A percentile compares a stretch with the other conserved stretches of the same genome.
Evolutionary conservation across 805 yeast genomes (phyloP).

Genomic region (Barnettozyma pratensis): DNA sequence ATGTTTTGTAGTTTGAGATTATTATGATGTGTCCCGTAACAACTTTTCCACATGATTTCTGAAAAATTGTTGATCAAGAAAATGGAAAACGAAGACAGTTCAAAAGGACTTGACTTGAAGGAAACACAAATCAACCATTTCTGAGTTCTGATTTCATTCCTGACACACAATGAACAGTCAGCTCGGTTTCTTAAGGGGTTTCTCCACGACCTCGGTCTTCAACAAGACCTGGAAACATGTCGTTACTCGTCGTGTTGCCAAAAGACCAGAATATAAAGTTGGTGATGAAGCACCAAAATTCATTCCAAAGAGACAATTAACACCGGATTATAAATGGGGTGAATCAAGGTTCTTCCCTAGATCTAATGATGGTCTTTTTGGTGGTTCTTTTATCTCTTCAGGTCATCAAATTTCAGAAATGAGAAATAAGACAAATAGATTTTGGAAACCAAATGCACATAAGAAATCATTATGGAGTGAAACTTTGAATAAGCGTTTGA

Average conservation of each 20-base stretch:
- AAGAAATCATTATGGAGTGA: conserved; percentile 81
- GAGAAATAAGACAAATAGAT: conserved; percentile 63
- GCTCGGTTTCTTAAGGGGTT: conserved; percentile 16
- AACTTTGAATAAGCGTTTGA: conserved; percentile 48
- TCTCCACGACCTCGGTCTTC: conserved; percentile 12
- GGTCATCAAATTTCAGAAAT: conserved; percentile 78
- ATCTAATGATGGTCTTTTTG: conserved; percentile 83
- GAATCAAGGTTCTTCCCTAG: conserved; percentile 75
- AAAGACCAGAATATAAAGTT: conserved; percentile 37
- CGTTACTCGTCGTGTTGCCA: conserved; percentile 42
- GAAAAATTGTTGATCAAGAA: conserved; percentile 1
- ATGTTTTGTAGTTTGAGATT: background rate
- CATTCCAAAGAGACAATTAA: conserved; percentile 39
- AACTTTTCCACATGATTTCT: background rate
- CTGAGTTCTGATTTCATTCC: background rate
- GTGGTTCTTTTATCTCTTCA: conserved; percentile 75
- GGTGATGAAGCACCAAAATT: conserved; percentile 49
- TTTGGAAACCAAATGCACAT: conserved; percentile 83
- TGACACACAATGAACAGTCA: conserved; percentile 11
- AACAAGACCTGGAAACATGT: conserved; percentile 38
- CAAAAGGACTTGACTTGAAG: background rate
- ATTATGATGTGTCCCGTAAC: conserved; percentile 10
- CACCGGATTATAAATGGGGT: conserved; percentile 74
- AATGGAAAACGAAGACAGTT: background rate
- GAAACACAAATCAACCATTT: background rate